Conservation (phyloP, 2,329 filamentous ascomycete species). For the Trichoderma koningii region DNA sequence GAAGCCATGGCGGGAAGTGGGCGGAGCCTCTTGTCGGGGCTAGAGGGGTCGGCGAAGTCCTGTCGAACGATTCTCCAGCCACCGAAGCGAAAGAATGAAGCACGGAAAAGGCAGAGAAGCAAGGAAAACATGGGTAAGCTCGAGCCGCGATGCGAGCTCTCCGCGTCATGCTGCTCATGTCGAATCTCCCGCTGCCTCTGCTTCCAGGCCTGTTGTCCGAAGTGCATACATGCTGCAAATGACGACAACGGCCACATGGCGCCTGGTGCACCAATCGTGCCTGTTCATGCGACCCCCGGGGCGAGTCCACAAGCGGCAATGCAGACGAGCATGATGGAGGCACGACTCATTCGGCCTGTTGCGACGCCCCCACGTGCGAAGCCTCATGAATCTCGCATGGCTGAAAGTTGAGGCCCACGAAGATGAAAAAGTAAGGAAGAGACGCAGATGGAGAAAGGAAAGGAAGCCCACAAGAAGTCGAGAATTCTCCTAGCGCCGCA, state of each 20-base stretch:
- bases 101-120: too few species aligned
- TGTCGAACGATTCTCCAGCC: neutral
- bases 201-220: neutral
- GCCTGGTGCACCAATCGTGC: neutral
- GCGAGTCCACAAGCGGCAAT: too few species aligned
- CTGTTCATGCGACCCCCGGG: neutral
- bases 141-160: slow-evolving; percentile 7
- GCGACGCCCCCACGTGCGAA: slow-evolving; percentile 4
- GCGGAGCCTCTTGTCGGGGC: slow-evolving; percentile 5
- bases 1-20: slow-evolving; percentile 15
- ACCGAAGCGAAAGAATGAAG: neutral
- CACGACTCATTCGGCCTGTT: neutral
- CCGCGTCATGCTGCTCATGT: neutral
- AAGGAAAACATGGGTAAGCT: neutral
- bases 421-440: neutral
- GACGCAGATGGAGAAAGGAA: neutral
- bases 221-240: neutral
- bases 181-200: too few species aligned
- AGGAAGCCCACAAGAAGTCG: neutral
- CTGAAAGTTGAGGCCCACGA: slow-evolving; percentile 8
- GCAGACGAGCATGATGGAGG: neutral
- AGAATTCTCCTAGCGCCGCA: slow-evolving; percentile 17
- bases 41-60: slow-evolving; percentile 21
- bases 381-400: slow-evolving; percentile 20
- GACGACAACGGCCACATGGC: neutral